A percentile compares a stretch with the other conserved stretches of the same genome.
Evolutionary conservation across 2,329 filamentous ascomycete genomes (phyloP).

Genomic region (Coniochaeta prunicola): DNA sequence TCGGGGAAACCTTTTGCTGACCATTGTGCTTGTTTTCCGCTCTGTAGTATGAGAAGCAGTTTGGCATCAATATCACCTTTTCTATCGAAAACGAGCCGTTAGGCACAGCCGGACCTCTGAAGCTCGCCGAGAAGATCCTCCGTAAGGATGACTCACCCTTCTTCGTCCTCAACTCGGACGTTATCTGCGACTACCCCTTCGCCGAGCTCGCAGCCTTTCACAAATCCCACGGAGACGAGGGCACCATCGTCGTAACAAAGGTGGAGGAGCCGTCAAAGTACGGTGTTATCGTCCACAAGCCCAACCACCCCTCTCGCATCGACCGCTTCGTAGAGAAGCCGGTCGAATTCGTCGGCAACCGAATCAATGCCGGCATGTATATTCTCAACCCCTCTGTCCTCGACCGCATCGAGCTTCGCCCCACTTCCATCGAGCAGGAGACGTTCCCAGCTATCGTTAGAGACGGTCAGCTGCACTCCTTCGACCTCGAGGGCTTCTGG

Average conservation of each 20-base stretch:
- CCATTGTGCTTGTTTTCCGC: slow-evolving; percentile 4
- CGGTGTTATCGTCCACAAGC: slow-evolving; percentile 96
- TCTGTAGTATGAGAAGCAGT: slow-evolving; percentile 74
- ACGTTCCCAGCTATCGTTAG: slow-evolving; percentile 91
- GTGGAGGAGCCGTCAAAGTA: slow-evolving; percentile 99
- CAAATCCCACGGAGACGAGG: slow-evolving; percentile 87
- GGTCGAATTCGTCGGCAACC: slow-evolving; percentile 96
- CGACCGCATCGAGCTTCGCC: slow-evolving; percentile 86
- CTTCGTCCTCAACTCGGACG: slow-evolving; percentile 97
- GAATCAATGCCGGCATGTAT: slow-evolving; percentile 98
- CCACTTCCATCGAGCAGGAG: slow-evolving; percentile 97
- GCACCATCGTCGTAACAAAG: slow-evolving; percentile 97
- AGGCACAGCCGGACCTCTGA: slow-evolving; percentile 89
- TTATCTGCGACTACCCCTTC: slow-evolving; percentile 98
- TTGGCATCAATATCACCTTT: slow-evolving; percentile 93
- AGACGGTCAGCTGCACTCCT: slow-evolving; percentile 88
- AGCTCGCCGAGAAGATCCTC: slow-evolving; percentile 87
- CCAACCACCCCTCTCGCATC: slow-evolving; percentile 81
- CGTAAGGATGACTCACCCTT: slow-evolving; percentile 91
- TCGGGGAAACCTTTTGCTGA: too few species aligned
- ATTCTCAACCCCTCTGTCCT: slow-evolving; percentile 92
- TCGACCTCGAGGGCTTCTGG: slow-evolving; percentile 96
- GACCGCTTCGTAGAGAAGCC: slow-evolving; percentile 99
- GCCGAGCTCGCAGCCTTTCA: slow-evolving; percentile 85
- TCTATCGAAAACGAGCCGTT: slow-evolving; percentile 94